These are phyloP conservation scores for Silene uniflora DNA, from an alignment of 148 eudicot species.

Conservation along the genomic window DNA sequence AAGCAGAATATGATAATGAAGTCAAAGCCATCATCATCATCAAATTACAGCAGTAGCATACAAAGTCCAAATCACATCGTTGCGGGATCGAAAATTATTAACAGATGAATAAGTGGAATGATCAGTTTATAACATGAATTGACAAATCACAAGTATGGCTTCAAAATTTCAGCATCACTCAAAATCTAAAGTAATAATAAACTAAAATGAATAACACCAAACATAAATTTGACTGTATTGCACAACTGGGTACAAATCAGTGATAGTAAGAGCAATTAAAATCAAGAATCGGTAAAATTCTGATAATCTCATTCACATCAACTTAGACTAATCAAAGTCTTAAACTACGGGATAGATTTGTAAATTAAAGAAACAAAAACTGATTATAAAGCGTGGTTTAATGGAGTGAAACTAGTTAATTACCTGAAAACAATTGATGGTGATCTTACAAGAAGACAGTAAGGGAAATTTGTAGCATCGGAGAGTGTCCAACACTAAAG, in stretches of 20 bases:
- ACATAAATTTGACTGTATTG: not conserved
- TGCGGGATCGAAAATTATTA: not conserved
- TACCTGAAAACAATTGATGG: too few relatives aligned
- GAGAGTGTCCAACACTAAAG: too few relatives aligned
- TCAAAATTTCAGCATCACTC: not conserved
- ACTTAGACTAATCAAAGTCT: not conserved
- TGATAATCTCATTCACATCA: not conserved
- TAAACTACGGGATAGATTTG: too few relatives aligned
- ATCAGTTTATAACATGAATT: too few relatives aligned
- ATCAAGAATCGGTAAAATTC: not conserved
- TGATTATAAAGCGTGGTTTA: too few relatives aligned
- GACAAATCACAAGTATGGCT: too few relatives aligned
- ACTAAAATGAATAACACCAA: not conserved
- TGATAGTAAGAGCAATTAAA: conserved; percentile 1
- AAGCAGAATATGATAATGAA: not conserved
- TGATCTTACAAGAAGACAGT: too few relatives aligned
- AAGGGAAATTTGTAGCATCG: too few relatives aligned
- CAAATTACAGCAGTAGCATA: not conserved
- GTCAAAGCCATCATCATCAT: not conserved
- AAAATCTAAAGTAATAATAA: not conserved
- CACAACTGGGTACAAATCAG: not conserved
- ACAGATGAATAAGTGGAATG: not conserved
- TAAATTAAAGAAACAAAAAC: too few relatives aligned
- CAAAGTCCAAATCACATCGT: not conserved
- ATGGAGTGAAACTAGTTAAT: too few relatives aligned